Conservation (phyloP, 441 rosid genomes). For the Bruguiera hainesii region DNA sequence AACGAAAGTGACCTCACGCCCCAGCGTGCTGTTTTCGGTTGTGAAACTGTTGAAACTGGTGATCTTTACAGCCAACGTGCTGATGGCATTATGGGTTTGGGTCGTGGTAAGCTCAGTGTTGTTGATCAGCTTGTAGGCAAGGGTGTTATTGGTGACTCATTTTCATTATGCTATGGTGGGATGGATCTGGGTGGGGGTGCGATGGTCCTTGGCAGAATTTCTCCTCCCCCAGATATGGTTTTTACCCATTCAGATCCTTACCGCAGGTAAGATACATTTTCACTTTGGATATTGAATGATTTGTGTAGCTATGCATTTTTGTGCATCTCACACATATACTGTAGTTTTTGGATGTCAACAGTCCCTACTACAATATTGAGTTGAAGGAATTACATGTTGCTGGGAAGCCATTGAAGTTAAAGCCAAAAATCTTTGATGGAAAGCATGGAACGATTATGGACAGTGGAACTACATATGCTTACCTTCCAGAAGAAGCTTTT, state of each 20-base stretch:
- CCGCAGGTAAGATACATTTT: slow-evolving; percentile 35
- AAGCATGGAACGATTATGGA: slow-evolving; percentile 83
- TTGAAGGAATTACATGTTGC: slow-evolving; percentile 87
- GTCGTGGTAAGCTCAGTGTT: slow-evolving; percentile 79
- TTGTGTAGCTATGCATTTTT: slow-evolving; percentile 15
- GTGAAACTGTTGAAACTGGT: slow-evolving; percentile 84
- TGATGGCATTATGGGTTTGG: slow-evolving; percentile 95
- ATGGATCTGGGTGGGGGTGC: slow-evolving; percentile 94
- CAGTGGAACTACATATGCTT: slow-evolving; percentile 91
- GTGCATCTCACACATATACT: slow-evolving; percentile 29
- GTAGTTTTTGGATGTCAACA: slow-evolving; percentile 36
- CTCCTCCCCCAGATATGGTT: slow-evolving; percentile 65
- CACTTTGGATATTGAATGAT: background rate
- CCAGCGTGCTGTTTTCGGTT: slow-evolving; percentile 82
- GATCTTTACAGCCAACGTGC: slow-evolving; percentile 89
- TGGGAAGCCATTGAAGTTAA: slow-evolving; percentile 68
- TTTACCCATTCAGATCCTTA: slow-evolving; percentile 57
- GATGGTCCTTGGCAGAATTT: slow-evolving; percentile 84
- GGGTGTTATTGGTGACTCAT: slow-evolving; percentile 73
- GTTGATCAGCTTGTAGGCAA: slow-evolving; percentile 84
- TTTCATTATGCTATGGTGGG: slow-evolving; percentile 92
- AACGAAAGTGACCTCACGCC: slow-evolving; percentile 67
- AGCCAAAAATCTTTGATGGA: slow-evolving; percentile 65
- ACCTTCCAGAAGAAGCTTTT: slow-evolving; percentile 83
- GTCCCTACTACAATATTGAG: slow-evolving; percentile 93